These are phyloP conservation scores for Calvatia gigantea DNA, from an alignment of 768 basidiomycete genomes.

Conservation along the genomic window DNA sequence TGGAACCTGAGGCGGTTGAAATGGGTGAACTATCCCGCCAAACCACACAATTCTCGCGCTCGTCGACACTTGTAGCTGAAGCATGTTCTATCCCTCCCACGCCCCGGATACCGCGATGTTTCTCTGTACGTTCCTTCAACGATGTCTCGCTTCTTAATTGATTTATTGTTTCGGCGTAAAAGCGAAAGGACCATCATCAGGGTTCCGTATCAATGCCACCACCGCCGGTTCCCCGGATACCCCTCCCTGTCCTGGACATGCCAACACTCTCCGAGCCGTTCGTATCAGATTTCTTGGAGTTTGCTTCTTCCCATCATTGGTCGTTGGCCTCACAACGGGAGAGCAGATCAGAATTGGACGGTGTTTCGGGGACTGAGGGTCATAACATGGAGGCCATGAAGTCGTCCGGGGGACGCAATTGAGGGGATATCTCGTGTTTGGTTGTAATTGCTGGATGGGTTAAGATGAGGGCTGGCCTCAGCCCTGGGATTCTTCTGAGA, in stretches of 20 bases:
- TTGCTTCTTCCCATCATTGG: not conserved
- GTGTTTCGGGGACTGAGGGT: not conserved
- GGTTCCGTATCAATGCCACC: not conserved
- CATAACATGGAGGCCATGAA: not conserved
- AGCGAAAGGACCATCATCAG: not conserved
- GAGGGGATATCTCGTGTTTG: not conserved
- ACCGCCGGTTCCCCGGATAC: not conserved
- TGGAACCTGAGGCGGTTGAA: not conserved
- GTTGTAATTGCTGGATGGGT: not conserved
- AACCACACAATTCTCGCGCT: constrained; percentile 3
- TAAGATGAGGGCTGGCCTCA: not conserved
- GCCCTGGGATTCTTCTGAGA: too few relatives aligned
- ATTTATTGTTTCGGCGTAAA: not conserved
- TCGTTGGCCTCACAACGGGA: not conserved
- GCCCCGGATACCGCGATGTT: not conserved
- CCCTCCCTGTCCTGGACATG: not conserved
- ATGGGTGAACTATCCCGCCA: constrained; percentile 1
- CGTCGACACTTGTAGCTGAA: constrained; percentile 10
- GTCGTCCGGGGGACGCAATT: not conserved
- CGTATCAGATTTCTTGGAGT: not conserved
- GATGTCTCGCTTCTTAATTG: not conserved
- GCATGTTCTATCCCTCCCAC: not conserved
- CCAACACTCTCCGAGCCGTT: not conserved
- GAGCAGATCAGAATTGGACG: not conserved
- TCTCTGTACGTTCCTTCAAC: too few relatives aligned